Percentiles rank a stretch among this genome's conserved stretches.
Evolutionary conservation across 1,284 basidiomycete species (phyloP).

Genomic region (Ganoderma lucidum): DNA sequence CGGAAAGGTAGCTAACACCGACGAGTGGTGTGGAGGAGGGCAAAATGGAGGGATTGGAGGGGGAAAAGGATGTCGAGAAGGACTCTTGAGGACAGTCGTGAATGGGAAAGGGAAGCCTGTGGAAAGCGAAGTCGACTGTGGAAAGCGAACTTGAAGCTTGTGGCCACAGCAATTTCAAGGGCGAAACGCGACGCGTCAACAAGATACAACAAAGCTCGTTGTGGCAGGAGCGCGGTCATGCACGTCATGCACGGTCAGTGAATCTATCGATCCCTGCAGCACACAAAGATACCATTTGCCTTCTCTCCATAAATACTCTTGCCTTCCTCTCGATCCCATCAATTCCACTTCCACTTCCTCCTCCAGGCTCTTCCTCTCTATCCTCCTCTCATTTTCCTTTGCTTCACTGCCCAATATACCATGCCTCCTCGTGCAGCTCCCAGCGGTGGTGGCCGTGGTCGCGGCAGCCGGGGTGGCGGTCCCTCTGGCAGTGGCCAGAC

Average conservation of each 20-base stretch:
- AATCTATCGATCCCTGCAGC: slow-evolving; percentile 29
- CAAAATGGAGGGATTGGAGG: no score
- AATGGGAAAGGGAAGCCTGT: no score
- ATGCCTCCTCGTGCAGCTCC: slow-evolving; percentile 52
- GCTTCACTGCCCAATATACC: neutral
- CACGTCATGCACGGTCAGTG: neutral
- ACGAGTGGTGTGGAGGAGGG: no score
- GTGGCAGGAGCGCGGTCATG: slow-evolving; percentile 13
- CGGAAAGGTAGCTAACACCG: no score
- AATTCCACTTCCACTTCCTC: neutral
- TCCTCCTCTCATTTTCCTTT: neutral
- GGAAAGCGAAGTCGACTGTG: no score
- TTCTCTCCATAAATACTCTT: slow-evolving; percentile 26
- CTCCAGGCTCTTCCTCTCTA: neutral
- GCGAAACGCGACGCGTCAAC: slow-evolving; percentile 34
- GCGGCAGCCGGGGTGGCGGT: slow-evolving; percentile 24
- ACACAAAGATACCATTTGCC: slow-evolving; percentile 22
- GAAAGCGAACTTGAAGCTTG: no score
- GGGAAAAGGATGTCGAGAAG: no score
- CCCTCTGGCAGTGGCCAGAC: neutral
- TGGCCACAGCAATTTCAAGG: neutral
- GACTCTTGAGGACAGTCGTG: no score
- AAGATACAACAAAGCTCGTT: slow-evolving; percentile 30
- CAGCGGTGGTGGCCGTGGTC: slow-evolving; percentile 22
- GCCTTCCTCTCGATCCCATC: neutral